A percentile compares a stretch with the other conserved stretches of the same genome.
phyloP scores from a whole-genome alignment of 2,329 filamentous ascomycete genomes.

The Phaeosphaeria sp. region DNA sequence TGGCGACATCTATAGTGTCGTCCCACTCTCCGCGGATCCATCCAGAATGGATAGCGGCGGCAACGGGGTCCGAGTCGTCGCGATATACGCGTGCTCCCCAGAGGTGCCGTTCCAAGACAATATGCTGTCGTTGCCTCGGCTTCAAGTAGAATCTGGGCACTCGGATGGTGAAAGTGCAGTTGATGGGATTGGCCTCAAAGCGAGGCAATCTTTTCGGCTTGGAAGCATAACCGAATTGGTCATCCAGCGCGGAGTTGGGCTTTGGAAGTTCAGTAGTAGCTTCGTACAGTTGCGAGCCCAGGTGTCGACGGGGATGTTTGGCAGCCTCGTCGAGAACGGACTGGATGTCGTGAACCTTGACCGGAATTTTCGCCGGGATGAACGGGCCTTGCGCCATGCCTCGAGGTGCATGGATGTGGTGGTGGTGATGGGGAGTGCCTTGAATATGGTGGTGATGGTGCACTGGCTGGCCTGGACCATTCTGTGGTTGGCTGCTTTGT shows the following conservation, averaged over 20 bases:
- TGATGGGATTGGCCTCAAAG: constrained; percentile 75
- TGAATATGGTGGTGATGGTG: constrained; percentile 51
- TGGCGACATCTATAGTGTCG: constrained; percentile 73
- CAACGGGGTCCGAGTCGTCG: constrained; percentile 92
- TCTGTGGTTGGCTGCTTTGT: constrained; percentile 38
- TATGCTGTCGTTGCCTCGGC: constrained; percentile 75
- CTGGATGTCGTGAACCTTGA: constrained; percentile 62
- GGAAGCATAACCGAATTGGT: constrained; percentile 64
- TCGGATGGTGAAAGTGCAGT: constrained; percentile 88
- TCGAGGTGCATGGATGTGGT: constrained; percentile 38
- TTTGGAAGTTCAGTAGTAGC: constrained; percentile 64
- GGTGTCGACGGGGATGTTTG: constrained; percentile 74
- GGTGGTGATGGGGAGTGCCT: constrained; percentile 43
- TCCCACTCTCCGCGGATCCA: constrained; percentile 91
- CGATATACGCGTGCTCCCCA: constrained; percentile 97
- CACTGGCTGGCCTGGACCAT: constrained; percentile 32
- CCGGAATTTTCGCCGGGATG: constrained; percentile 64
- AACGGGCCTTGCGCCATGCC: constrained; percentile 28
- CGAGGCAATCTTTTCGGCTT: constrained; percentile 76
- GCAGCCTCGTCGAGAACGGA: constrained; percentile 74
- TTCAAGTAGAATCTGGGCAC: constrained; percentile 81
- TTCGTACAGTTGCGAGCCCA: constrained; percentile 85
- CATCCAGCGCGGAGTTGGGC: constrained; percentile 51
- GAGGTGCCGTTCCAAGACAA: constrained; percentile 78
- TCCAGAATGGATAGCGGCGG: constrained; percentile 89